A percentile compares a stretch with the other conserved stretches of the same genome.
phyloP scores from a whole-genome alignment of 352 stramenopile species.

The Phytophthora multivora region DNA sequence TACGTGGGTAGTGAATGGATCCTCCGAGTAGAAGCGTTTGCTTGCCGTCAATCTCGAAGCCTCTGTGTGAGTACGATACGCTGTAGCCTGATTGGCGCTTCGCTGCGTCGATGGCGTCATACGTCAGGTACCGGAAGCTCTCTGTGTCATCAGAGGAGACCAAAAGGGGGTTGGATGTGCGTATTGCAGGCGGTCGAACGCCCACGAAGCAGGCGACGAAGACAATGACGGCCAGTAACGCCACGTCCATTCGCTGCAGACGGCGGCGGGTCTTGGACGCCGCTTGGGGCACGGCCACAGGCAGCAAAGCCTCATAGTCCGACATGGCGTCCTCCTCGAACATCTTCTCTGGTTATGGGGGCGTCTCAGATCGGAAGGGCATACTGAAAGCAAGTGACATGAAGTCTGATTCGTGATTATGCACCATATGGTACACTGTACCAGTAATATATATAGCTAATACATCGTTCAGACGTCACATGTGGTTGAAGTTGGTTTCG shows the following conservation, averaged over 20 bases:
- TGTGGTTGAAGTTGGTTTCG: conserved; percentile 22
- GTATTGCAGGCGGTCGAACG: conserved; percentile 46
- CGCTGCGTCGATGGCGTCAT: conserved; percentile 50
- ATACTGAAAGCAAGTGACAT: conserved; percentile 23
- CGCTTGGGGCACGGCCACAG: conserved; percentile 12
- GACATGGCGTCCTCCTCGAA: conserved; percentile 10
- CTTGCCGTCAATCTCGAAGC: conserved; percentile 66
- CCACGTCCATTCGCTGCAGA: conserved; percentile 55
- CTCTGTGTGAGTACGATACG: conserved; percentile 49
- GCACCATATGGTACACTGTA: conserved; percentile 27
- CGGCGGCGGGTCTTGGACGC: conserved; percentile 14
- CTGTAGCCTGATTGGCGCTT: conserved; percentile 55
- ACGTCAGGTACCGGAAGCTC: conserved; percentile 52
- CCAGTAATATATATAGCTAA: neutral
- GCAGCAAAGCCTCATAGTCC: conserved; percentile 31
- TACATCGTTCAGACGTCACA: conserved; percentile 33
- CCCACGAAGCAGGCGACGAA: conserved; percentile 61
- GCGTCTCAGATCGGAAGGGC: conserved; percentile 4
- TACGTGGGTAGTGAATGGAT: conserved; percentile 72
- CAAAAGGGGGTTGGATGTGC: conserved; percentile 47
- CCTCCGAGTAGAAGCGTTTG: conserved; percentile 64
- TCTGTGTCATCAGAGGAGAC: neutral
- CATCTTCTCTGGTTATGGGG: conserved; percentile 22
- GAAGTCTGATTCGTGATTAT: conserved; percentile 12
- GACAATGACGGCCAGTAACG: conserved; percentile 48